These are phyloP conservation scores for Lanmaoa rubissima DNA, from an alignment of 768 basidiomycete species.

Conservation along the genomic window DNA sequence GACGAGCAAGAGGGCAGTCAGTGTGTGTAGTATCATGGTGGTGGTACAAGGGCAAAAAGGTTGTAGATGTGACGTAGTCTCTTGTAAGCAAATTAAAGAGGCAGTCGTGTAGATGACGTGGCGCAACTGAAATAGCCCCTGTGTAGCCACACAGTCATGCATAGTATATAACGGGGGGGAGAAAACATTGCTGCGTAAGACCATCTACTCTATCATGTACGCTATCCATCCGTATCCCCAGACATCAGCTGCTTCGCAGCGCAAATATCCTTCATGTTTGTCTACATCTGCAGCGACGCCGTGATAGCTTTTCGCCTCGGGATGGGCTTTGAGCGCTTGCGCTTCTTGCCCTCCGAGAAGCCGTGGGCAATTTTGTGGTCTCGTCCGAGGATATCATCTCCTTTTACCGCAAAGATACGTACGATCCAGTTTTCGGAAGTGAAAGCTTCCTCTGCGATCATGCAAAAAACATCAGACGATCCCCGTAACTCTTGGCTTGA, in stretches of 20 bases:
- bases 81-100: not conserved
- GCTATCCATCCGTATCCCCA: not conserved
- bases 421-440: slow-evolving; percentile 99
- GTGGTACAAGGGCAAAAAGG: not conserved
- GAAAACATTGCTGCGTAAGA: not conserved
- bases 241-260: not conserved
- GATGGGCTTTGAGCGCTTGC: slow-evolving; percentile 74
- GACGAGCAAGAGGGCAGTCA: slow-evolving; percentile 19
- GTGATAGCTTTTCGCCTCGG: slow-evolving; percentile 52
- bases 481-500: not conserved
- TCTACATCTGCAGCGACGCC: not conserved
- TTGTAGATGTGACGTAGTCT: not conserved
- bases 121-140: slow-evolving; percentile 12
- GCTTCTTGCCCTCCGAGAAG: slow-evolving; percentile 85
- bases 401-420: slow-evolving; percentile 93
- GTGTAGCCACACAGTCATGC: not conserved
- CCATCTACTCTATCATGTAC: slow-evolving; percentile 7
- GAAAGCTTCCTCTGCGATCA: slow-evolving; percentile 83
- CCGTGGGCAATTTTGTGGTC: slow-evolving; percentile 86
- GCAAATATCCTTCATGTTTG: not conserved
- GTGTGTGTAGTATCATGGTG: slow-evolving; percentile 26
- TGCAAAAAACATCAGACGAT: not conserved
- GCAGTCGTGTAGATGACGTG: slow-evolving; percentile 9
- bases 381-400: slow-evolving; percentile 87
- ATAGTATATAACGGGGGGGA: not conserved